Evolutionary conservation across 164 flowering plant genomes (phyloP), one percentile per base, ranked within the genome.

Genomic region (Kingdonia uniflora): DNA sequence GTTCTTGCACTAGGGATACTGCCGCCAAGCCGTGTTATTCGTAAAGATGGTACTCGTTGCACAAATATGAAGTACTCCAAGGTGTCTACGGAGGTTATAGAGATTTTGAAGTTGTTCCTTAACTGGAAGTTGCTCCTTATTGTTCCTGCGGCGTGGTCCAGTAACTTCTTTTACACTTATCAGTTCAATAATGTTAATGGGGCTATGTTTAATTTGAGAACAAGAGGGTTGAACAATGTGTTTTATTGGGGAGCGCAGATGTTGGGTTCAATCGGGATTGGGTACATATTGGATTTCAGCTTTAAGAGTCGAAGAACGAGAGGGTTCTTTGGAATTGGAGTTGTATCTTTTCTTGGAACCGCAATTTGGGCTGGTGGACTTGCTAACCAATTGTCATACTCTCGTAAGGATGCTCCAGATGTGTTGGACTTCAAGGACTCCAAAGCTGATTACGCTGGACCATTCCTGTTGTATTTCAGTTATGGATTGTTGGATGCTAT

Each of bases 191-290:
- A 80, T 51, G 98, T 91, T 2, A 91, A 91, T 43, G 84, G 77
- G 16, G 56, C 23, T 8, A 22, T 80, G 63, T 92, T 92, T 43
- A 88, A 73, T 68, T 52, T 92, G 62, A 76, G 99, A 65, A 85
- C 96, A 0, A 74, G 91, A 47, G 98, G 96, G 0, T 69, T 92
- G 61, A 92, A 88, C 72, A 92, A 88, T 48, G 85, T 88, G 19
- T 85, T 86, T 57, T 88, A 88, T 21, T 92, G 96, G 99, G 96
- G 91, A 6, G 96, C 99, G 0, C 95, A 92, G 74, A 92, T 92
- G 95, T 1, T 84, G 59, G 99, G 95, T 0, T 92, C 99, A 3
- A 52, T 76, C 39, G 78, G 68, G 49, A 77, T 92, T 35, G 98
- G 95, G 0, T 76, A 76, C 21, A 24, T 85, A 1, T 53, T 85